These are phyloP conservation scores for Aureobasidium subglaciale DNA, from an alignment of 2,329 filamentous ascomycete genomes.

Conservation along the genomic window DNA sequence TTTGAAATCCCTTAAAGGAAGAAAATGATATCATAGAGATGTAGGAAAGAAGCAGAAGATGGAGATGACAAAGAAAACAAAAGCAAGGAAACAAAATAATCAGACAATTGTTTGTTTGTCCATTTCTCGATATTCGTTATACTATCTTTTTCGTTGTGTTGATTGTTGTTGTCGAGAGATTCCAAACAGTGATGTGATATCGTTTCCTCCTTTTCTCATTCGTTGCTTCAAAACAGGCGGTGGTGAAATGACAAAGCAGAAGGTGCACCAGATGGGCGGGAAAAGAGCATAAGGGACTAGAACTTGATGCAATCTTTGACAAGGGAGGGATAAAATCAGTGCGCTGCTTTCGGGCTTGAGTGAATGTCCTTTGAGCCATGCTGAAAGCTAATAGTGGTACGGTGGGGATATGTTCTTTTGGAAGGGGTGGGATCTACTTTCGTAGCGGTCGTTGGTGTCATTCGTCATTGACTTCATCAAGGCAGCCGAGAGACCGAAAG, in stretches of 20 bases:
- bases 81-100: not conserved
- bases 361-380: conserved; percentile 6
- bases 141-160: conserved; percentile 10
- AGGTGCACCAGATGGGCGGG: not conserved
- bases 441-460: conserved; percentile 20
- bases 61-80: not conserved
- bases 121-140: conserved; percentile 11
- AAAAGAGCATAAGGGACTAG: conserved; percentile 2
- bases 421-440: conserved; percentile 19
- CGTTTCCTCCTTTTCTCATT: conserved; percentile 5
- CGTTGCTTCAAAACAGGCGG: not conserved
- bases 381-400: conserved; percentile 14
- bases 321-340: conserved; percentile 11
- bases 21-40: not conserved
- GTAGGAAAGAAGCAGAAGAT: not conserved
- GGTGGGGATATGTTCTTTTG: conserved; percentile 17
- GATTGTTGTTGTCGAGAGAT: conserved; percentile 5
- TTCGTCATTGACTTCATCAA: conserved; percentile 21
- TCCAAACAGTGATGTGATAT: conserved; percentile 1
- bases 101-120: conserved; percentile 5
- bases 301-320: conserved; percentile 8
- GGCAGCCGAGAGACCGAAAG: conserved; percentile 15
- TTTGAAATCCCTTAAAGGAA: too few species aligned
- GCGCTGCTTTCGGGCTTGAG: conserved; percentile 6
- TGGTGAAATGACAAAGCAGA: not conserved